Conservation (phyloP, 306 rosid species). For the Pachyrhizus erosus region DNA sequence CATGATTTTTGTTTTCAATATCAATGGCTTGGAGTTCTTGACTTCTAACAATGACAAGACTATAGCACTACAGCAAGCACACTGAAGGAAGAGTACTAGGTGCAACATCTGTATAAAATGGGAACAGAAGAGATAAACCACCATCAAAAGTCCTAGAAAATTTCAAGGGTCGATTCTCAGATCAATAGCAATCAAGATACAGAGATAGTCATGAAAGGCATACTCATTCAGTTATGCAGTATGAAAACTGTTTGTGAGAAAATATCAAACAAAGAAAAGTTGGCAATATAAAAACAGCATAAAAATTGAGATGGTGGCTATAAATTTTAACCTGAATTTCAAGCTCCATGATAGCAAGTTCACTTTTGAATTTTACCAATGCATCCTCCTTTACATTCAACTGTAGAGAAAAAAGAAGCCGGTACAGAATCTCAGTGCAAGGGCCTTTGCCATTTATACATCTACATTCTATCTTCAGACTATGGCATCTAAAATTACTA, state of each 20-base stretch:
- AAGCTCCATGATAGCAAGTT: slow-evolving; percentile 80
- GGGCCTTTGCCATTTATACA: slow-evolving; percentile 20
- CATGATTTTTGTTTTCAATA: slow-evolving; percentile 16
- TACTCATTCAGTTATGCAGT: neutral
- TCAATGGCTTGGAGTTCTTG: neutral
- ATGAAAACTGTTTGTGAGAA: slow-evolving; percentile 26
- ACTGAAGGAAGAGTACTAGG: neutral
- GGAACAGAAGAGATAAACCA: slow-evolving; percentile 13
- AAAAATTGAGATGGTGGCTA: slow-evolving; percentile 32
- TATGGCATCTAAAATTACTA: slow-evolving; percentile 12
- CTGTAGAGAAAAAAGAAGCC: slow-evolving; percentile 56
- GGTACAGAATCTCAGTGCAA: slow-evolving; percentile 27
- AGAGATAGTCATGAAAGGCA: neutral
- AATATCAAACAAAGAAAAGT: slow-evolving; percentile 28
- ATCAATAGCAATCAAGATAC: slow-evolving; percentile 16
- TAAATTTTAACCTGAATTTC: slow-evolving; percentile 78
- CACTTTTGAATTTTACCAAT: slow-evolving; percentile 76
- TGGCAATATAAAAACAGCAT: slow-evolving; percentile 14
- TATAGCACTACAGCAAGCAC: slow-evolving; percentile 2
- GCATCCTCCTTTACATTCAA: slow-evolving; percentile 76
- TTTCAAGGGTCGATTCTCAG: slow-evolving; percentile 4
- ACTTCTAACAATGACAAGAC: slow-evolving; percentile 9
- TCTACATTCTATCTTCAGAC: slow-evolving; percentile 8
- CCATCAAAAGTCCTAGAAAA: slow-evolving; percentile 14
- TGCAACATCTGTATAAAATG: neutral